These are phyloP conservation scores for Cordyceps cateniannulata DNA, from an alignment of 2,329 filamentous ascomycete species.

Conservation along the genomic window DNA sequence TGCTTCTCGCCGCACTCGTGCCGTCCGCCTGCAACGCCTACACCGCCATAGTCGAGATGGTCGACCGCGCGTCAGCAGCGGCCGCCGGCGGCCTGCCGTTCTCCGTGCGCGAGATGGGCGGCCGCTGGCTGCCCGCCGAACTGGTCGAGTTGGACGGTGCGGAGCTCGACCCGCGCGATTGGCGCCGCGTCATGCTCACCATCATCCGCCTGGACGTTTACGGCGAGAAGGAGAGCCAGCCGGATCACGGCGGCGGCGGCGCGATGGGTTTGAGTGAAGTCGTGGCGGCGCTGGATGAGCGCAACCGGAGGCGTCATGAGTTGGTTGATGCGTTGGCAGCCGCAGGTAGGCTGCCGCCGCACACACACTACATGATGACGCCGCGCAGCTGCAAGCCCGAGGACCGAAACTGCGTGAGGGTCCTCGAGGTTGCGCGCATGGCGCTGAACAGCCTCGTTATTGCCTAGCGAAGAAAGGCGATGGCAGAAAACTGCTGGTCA, in stretches of 20 bases:
- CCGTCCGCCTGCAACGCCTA: constrained; percentile 54
- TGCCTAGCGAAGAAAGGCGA: constrained; percentile 26
- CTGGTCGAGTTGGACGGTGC: constrained; percentile 32
- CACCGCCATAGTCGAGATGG: constrained; percentile 44
- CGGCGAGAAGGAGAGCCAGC: constrained; percentile 32
- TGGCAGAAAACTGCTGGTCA: no score
- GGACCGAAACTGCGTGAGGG: constrained; percentile 39
- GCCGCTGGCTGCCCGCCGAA: constrained; percentile 21
- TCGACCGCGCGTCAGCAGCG: constrained; percentile 43
- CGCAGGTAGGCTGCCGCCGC: constrained; percentile 26
- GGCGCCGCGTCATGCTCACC: constrained; percentile 47
- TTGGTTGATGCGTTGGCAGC: constrained; percentile 40
- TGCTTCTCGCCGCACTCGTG: constrained; percentile 52
- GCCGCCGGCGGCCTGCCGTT: constrained; percentile 39
- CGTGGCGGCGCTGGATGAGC: constrained; percentile 45
- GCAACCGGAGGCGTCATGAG: constrained; percentile 41
- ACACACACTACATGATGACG: constrained; percentile 21
- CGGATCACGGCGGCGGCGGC: constrained; percentile 1
- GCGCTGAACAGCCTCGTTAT: constrained; percentile 51
- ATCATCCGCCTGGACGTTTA: constrained; percentile 53
- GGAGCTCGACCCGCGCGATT: constrained; percentile 45
- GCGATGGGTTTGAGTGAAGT: constrained; percentile 47
- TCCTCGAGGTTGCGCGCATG: constrained; percentile 47
- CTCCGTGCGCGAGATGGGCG: constrained; percentile 35
- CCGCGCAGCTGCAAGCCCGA: constrained; percentile 23